phyloP scores from a whole-genome alignment of 1,284 basidiomycete genomes.

The Puccinia horiana region DNA sequence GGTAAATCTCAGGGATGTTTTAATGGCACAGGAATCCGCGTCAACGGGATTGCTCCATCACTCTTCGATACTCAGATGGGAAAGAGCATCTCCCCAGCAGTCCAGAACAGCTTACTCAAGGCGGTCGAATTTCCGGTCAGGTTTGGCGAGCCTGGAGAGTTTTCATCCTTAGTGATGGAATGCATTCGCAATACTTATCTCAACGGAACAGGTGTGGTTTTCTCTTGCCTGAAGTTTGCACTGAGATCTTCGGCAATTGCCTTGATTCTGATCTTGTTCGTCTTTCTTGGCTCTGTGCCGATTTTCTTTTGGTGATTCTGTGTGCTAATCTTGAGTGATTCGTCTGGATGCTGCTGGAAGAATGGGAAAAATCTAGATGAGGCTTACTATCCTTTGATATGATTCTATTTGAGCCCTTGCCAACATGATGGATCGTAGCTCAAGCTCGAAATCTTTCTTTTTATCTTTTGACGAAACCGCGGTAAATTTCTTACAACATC shows the following conservation, averaged over 20 bases:
- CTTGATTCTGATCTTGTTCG: neutral
- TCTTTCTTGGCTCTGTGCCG: neutral
- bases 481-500: no score
- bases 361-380: slow-evolving; percentile 56
- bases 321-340: slow-evolving; percentile 55
- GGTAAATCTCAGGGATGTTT: slow-evolving; percentile 3
- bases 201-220: slow-evolving; percentile 53
- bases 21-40: slow-evolving; percentile 51
- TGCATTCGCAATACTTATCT: slow-evolving; percentile 53
- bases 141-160: slow-evolving; percentile 47
- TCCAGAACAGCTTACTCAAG: slow-evolving; percentile 46
- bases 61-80: slow-evolving; percentile 59
- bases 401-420: neutral
- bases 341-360: slow-evolving; percentile 56
- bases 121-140: slow-evolving; percentile 38
- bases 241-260: neutral
- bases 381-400: neutral
- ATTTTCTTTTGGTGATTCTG: neutral
- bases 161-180: slow-evolving; percentile 37
- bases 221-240: neutral
- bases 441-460: no score
- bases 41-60: slow-evolving; percentile 55
- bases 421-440: no score
- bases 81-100: slow-evolving; percentile 53
- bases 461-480: neutral